phyloP scores from a whole-genome alignment of 1,284 basidiomycete genomes.

The Papiliotrema flavescens region DNA sequence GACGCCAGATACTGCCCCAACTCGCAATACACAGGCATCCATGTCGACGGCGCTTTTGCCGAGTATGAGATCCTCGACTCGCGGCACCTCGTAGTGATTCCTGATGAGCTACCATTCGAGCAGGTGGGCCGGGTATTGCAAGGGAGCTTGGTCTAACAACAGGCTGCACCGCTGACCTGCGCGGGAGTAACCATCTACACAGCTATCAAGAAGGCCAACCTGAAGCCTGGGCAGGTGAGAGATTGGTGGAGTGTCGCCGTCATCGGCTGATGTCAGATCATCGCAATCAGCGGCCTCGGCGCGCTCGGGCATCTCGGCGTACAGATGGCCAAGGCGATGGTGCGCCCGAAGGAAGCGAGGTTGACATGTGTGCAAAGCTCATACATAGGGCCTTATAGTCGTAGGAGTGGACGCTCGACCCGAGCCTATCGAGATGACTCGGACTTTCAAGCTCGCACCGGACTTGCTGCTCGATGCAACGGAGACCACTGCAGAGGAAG shows the following conservation, averaged over 20 bases:
- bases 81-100: conserved; percentile 12
- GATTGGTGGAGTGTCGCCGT: background rate
- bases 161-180: conserved; percentile 31
- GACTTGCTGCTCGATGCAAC: conserved; percentile 17
- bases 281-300: conserved; percentile 30
- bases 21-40: conserved; percentile 18
- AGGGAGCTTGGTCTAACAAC: background rate
- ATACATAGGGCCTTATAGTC: conserved; percentile 17
- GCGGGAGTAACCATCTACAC: conserved; percentile 30
- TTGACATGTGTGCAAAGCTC: background rate
- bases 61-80: conserved; percentile 26
- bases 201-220: conserved; percentile 21
- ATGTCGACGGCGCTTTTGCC: conserved; percentile 24
- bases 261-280: conserved; percentile 4
- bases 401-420: conserved; percentile 21
- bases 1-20: conserved; percentile 20
- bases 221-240: conserved; percentile 14
- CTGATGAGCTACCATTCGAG: conserved; percentile 22
- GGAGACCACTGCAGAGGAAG: conserved; percentile 11
- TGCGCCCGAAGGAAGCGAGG: conserved; percentile 5
- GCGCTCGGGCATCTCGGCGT: conserved; percentile 27
- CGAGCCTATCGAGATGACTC: conserved; percentile 12
- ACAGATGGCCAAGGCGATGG: conserved; percentile 31
- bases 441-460: conserved; percentile 9
- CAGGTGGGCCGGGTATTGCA: conserved; percentile 10